These are phyloP conservation scores for Purshia tridentata DNA, from an alignment of 306 rosid species.

Conservation along the genomic window DNA sequence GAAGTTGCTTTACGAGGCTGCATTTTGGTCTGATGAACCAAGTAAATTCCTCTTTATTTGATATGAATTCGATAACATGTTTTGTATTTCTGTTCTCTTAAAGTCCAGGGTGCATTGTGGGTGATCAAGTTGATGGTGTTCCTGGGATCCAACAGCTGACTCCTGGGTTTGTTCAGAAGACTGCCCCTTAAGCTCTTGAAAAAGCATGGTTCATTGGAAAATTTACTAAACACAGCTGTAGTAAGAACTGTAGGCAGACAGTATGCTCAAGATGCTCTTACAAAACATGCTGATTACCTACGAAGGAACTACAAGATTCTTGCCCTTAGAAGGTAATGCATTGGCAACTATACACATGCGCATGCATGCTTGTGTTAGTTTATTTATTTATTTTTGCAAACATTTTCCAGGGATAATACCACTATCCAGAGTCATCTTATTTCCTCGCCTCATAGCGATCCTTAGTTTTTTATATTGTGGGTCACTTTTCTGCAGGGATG, in stretches of 20 bases:
- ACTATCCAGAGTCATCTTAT: neutral
- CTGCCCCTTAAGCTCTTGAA: conserved; percentile 82
- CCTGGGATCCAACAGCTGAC: conserved; percentile 91
- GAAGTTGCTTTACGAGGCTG: neutral
- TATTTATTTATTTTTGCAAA: neutral
- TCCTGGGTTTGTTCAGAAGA: conserved; percentile 89
- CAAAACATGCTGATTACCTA: conserved; percentile 64
- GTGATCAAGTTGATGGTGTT: conserved; percentile 88
- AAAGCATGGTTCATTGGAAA: conserved; percentile 84
- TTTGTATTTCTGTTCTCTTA: conserved; percentile 18
- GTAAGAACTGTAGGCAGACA: conserved; percentile 85
- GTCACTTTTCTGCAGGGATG: conserved; percentile 57
- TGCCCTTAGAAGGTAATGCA: conserved; percentile 64
- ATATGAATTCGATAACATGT: neutral
- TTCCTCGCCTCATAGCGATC: conserved; percentile 3
- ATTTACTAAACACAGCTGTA: conserved; percentile 64
- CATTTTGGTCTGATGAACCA: conserved; percentile 12
- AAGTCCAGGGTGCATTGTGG: conserved; percentile 72
- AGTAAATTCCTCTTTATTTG: neutral
- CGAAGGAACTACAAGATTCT: conserved; percentile 76
- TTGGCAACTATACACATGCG: neutral
- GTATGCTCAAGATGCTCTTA: conserved; percentile 89
- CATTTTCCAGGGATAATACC: conserved; percentile 19
- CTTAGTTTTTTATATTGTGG: conserved; percentile 13
- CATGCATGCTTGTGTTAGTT: conserved; percentile 1